Percentiles rank a stretch among this genome's conserved stretches.
phyloP scores from a whole-genome alignment of 148 eudicot species.

The Vaccinium corymbosum region DNA sequence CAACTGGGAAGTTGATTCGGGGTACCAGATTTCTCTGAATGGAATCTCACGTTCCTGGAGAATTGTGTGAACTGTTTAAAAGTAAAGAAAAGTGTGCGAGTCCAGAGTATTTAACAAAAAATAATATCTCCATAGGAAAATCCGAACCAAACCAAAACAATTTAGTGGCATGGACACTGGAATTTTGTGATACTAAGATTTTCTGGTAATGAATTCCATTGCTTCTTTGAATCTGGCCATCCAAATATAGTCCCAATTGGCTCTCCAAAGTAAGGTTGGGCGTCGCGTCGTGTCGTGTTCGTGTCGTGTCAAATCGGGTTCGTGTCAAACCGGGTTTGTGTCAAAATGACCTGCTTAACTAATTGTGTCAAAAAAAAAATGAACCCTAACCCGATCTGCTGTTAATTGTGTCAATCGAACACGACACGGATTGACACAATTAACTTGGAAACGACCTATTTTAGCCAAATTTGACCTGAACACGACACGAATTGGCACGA shows the following conservation, averaged over 20 bases:
- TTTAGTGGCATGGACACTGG: not conserved
- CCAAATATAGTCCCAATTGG: not conserved
- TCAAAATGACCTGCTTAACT: no score
- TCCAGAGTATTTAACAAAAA: not conserved
- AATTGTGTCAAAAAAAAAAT: no score
- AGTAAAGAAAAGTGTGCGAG: not conserved
- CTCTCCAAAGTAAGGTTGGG: not conserved
- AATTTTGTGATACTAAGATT: not conserved
- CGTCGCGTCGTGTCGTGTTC: no score
- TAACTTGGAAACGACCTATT: no score
- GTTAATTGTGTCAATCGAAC: no score
- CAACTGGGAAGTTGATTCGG: not conserved
- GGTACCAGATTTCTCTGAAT: not conserved
- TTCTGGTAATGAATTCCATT: not conserved
- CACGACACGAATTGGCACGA: no score
- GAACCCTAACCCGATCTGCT: no score
- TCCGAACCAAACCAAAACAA: not conserved
- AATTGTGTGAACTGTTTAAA: not conserved
- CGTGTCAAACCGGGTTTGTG: no score
- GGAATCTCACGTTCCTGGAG: not conserved
- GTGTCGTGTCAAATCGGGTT: no score
- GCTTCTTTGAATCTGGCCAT: not conserved
- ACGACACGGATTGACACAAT: no score
- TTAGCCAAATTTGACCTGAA: no score
- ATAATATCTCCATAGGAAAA: not conserved